Evolutionary conservation across 2,329 filamentous ascomycete species (phyloP).

Genomic region (Myriosclerotinia scirpicola): DNA sequence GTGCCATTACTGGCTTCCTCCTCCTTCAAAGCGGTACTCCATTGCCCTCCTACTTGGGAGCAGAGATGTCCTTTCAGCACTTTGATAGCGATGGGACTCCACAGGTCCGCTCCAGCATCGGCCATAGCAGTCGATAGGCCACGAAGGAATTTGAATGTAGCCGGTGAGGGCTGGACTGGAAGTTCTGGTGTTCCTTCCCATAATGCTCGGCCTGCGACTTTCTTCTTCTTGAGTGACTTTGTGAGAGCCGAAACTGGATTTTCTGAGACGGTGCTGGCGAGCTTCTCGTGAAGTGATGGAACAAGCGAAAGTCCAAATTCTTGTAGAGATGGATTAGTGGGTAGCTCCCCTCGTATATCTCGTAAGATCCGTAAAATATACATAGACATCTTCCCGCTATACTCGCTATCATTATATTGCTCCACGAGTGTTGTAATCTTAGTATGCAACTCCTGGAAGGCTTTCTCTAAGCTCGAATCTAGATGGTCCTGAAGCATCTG

Average conservation of each 20-base stretch:
- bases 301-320: conserved; percentile 62
- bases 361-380: conserved; percentile 74
- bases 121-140: conserved; percentile 67
- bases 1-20: conserved; percentile 28
- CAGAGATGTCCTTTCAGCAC: conserved; percentile 61
- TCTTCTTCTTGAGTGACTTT: conserved; percentile 46
- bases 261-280: conserved; percentile 56
- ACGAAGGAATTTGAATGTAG: conserved; percentile 69
- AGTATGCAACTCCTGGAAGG: conserved; percentile 59
- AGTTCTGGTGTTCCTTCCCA: conserved; percentile 80
- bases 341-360: conserved; percentile 68
- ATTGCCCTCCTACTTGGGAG: conserved; percentile 50
- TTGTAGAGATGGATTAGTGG: conserved; percentile 51
- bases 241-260: conserved; percentile 52
- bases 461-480: conserved; percentile 53
- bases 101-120: conserved; percentile 71
- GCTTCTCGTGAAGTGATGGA: conserved; percentile 60
- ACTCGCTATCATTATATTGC: conserved; percentile 46
- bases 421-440: conserved; percentile 55
- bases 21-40: conserved; percentile 31
- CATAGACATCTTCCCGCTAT: conserved; percentile 55
- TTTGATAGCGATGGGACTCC: conserved; percentile 68
- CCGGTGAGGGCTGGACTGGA: conserved; percentile 76
- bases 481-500: conserved; percentile 60
- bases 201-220: conserved; percentile 61